These are phyloP conservation scores for Yamadazyma friedrichii DNA, from an alignment of 1,139 yeast species.

Conservation along the genomic window DNA sequence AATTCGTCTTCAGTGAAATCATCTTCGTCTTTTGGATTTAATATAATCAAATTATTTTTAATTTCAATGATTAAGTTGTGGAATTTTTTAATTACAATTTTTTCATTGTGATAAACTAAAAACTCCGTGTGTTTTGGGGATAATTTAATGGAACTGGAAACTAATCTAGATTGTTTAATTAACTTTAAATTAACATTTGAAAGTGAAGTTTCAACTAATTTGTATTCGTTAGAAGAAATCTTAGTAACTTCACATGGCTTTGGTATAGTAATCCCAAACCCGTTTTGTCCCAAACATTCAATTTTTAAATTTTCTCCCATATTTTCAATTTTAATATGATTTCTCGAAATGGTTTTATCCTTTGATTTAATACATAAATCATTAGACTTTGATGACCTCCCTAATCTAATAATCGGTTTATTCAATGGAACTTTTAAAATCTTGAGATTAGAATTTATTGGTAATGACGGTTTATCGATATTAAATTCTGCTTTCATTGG, in stretches of 20 bases:
- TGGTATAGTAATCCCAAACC: constrained; percentile 63
- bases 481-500: constrained; percentile 15
- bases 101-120: constrained; percentile 52
- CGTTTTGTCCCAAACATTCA: constrained; percentile 70
- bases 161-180: constrained; percentile 11
- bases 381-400: constrained; percentile 65
- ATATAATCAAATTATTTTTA: constrained; percentile 55
- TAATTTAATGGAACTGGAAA: constrained; percentile 38
- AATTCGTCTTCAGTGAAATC: constrained; percentile 43
- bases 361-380: constrained; percentile 54
- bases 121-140: constrained; percentile 55
- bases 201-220: constrained; percentile 28
- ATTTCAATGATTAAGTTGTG: constrained; percentile 61
- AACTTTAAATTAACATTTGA: constrained; percentile 11
- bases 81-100: constrained; percentile 52
- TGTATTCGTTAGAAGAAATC: constrained; percentile 29
- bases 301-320: constrained; percentile 31
- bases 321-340: constrained; percentile 47
- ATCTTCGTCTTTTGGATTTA: constrained; percentile 51
- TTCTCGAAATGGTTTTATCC: constrained; percentile 65
- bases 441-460: constrained; percentile 36
- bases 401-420: constrained; percentile 39
- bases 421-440: constrained; percentile 39
- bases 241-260: constrained; percentile 37
- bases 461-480: constrained; percentile 16